Base-by-base conservation (phyloP, 768 basidiomycete genomes). In the Trichaptum fuscoviolaceum region DNA sequence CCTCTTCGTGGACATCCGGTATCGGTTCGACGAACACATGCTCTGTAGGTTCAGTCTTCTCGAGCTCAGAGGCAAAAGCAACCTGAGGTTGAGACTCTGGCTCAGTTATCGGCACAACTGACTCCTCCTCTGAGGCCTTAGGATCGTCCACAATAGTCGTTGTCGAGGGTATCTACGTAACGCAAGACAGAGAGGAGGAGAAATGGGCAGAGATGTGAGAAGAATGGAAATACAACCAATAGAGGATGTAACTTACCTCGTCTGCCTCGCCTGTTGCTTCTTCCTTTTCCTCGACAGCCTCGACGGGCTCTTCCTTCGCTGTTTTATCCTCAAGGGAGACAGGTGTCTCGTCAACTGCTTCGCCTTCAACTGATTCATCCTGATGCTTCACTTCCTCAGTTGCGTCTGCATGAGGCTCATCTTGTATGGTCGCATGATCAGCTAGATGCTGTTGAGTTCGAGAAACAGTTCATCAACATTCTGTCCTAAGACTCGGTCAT, bases 1-100 rank as follows among this genome's bases (percentile, higher is more conserved):
- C 27, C 77, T 92, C 10, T 93, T 92, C 76, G 87, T 92, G 64
- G 59, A 88, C 52, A 27, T 24, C 58, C 8, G 57, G 23, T 23
- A 6, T 30, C 9, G 64, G 27, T 35, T 59, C 58, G 18, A 34
- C 42, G 25, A 20, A 7, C 65, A 23, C 7, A 17, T 23, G 10
- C 18, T 61, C 58, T 61, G 58, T 3, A 0, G 24, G n/a, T 34
- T 65, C 65, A n/a, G 9, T 6, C 12, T 20, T 26, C 25, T 63
- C 63, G 1, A 26, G 35, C 42, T 52, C 15, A 15, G 42, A 52
- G 2, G 42, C 42, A 20, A 12, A 12, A 12, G 3, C 10, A 3
- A 12, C 42, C 42, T 52, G 15, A 3, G 20, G 42, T 20, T 12
- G 42, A 12, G 42, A 15, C 15, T 52, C 42, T 15, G 42, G 12